Percentiles rank a stretch among this genome's conserved stretches.
These are phyloP conservation scores for Penicillium sp. DNA, from an alignment of 2,329 filamentous ascomycete genomes.

Conservation along the genomic window DNA sequence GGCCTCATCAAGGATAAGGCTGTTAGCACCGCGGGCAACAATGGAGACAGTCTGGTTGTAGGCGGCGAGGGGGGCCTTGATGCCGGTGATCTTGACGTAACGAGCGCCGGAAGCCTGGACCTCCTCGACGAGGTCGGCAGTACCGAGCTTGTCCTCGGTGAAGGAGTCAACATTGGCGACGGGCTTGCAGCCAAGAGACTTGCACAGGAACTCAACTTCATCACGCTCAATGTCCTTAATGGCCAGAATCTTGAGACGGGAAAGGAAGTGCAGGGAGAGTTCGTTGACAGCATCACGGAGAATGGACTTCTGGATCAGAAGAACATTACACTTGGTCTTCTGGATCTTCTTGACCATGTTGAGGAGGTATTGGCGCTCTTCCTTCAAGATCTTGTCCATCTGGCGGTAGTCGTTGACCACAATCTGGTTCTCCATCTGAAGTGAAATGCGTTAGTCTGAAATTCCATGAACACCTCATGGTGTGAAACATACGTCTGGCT, in stretches of 20 bases:
- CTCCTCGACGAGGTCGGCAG: conserved; percentile 92
- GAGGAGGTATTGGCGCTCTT: conserved; percentile 94
- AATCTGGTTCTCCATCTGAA: conserved; percentile 97
- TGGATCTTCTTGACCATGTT: conserved; percentile 99
- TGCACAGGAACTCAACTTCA: conserved; percentile 99
- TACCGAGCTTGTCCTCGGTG: conserved; percentile 95
- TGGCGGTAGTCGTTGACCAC: conserved; percentile 99
- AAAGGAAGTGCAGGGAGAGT: conserved; percentile 92
- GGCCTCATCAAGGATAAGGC: conserved; percentile 91
- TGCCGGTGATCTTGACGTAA: conserved; percentile 92
- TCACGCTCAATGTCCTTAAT: conserved; percentile 98
- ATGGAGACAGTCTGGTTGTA: conserved; percentile 83
- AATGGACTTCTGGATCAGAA: conserved; percentile 98
- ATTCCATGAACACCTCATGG: neutral
- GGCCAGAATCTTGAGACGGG: conserved; percentile 91
- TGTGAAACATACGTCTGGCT: conserved; percentile 75
- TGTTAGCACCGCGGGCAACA: conserved; percentile 91
- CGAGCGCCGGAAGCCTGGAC: conserved; percentile 82
- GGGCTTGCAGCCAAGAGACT: conserved; percentile 97
- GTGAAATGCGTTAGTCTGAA: conserved; percentile 18
- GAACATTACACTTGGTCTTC: conserved; percentile 98
- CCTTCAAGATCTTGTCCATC: conserved; percentile 99
- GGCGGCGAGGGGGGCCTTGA: conserved; percentile 66
- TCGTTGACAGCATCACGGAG: conserved; percentile 97
- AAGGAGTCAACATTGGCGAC: conserved; percentile 98